Percentiles rank a stretch among this genome's conserved stretches.
Conservation (phyloP, 352 stramenopile species). For the Peronosclerospora sorghi region DNA sequence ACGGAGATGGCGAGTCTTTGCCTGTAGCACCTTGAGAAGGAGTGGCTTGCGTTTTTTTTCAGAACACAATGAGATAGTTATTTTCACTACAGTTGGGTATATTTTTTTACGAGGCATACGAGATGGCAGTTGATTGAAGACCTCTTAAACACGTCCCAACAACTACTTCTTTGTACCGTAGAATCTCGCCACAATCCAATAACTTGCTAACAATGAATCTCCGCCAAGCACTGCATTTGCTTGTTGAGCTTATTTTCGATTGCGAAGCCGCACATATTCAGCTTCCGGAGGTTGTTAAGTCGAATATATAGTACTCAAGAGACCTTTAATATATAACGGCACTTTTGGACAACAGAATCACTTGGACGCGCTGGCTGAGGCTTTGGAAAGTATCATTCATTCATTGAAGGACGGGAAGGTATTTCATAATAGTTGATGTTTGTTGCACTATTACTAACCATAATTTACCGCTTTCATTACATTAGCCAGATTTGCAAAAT, state of each 20-base stretch:
- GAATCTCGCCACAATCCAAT: not conserved
- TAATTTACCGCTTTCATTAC: not conserved
- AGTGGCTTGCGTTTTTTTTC: not conserved
- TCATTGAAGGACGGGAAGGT: conserved; percentile 35
- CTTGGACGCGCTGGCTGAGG: conserved; percentile 24
- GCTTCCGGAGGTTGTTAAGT: conserved; percentile 28
- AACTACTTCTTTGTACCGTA: not conserved
- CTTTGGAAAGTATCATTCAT: conserved; percentile 29
- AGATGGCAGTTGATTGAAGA: conserved; percentile 4
- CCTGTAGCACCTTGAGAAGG: conserved; percentile 6
- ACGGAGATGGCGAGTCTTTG: conserved; percentile 12
- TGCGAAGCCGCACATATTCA: conserved; percentile 49
- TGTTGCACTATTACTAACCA: not conserved
- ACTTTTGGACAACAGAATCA: conserved; percentile 17
- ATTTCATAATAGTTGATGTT: not conserved
- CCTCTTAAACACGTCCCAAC: conserved; percentile 9
- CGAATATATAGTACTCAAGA: too few relatives aligned
- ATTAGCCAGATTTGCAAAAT: conserved; percentile 27
- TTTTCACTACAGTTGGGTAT: too few relatives aligned
- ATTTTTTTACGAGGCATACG: too few relatives aligned
- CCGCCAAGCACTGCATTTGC: conserved; percentile 44
- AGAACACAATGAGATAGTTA: not conserved
- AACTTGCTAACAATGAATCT: conserved; percentile 34
- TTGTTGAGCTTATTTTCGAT: conserved; percentile 47
- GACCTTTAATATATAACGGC: too few relatives aligned